Percentiles rank a stretch among this genome's conserved stretches.
These are phyloP conservation scores for Penicillium corylophilum DNA, from an alignment of 2,329 filamentous ascomycete genomes.

Conservation along the genomic window DNA sequence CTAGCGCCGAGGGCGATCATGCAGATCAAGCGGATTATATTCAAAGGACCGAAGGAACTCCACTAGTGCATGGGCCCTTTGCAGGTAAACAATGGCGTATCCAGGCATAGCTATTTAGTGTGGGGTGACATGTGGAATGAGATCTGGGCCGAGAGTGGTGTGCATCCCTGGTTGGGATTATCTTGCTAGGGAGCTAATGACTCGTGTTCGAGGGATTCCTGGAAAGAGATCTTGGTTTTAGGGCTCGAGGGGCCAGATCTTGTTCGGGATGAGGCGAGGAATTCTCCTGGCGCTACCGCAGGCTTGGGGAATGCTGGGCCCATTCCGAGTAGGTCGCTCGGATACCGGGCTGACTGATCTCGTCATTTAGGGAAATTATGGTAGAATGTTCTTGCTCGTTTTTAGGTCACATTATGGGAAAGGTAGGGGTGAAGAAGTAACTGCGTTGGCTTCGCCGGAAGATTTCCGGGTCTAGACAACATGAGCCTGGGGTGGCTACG, in stretches of 20 bases:
- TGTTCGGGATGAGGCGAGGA: slow-evolving; percentile 3
- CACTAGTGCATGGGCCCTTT: background rate
- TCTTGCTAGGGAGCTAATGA: background rate
- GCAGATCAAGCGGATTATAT: slow-evolving; percentile 26
- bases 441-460: background rate
- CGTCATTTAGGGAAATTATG: background rate
- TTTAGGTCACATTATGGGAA: slow-evolving; percentile 6
- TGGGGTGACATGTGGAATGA: slow-evolving; percentile 22
- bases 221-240: background rate
- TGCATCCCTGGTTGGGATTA: background rate
- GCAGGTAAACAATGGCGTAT: slow-evolving; percentile 14
- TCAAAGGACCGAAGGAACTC: background rate
- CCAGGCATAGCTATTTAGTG: slow-evolving; percentile 15
- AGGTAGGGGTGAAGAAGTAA: background rate
- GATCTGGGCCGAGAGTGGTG: background rate
- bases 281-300: slow-evolving; percentile 8
- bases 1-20: slow-evolving; percentile 2
- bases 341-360: slow-evolving; percentile 1
- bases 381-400: background rate
- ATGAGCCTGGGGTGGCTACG: background rate
- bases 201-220: background rate
- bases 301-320: slow-evolving; percentile 20
- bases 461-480: background rate
- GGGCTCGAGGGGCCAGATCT: slow-evolving; percentile 1
- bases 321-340: slow-evolving; percentile 16